Conservation (phyloP, 108 stramenopile species). For the Skeletonema grethae region DNA sequence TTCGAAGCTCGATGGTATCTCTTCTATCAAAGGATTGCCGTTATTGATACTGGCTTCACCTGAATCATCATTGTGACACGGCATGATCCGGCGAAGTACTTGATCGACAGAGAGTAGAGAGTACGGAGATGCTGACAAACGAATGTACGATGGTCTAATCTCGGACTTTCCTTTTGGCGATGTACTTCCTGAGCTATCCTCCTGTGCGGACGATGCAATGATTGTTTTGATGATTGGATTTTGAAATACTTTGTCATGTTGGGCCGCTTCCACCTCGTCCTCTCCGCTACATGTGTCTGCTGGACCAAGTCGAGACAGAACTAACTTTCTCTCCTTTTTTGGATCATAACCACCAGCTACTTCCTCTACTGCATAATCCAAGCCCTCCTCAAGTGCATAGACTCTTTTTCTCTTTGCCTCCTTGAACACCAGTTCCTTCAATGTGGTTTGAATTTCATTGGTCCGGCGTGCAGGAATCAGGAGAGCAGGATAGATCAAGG, state of each 20-base stretch:
- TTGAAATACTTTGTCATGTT: constrained; percentile 34
- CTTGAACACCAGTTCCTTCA: constrained; percentile 55
- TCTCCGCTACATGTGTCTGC: neutral
- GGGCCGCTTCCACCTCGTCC: constrained; percentile 3
- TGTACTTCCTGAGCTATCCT: neutral
- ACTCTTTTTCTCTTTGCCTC: constrained; percentile 70
- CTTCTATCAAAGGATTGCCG: constrained; percentile 29
- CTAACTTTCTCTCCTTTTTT: constrained; percentile 53
- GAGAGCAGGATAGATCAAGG: constrained; percentile 56
- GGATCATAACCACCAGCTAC: constrained; percentile 18
- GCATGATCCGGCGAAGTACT: constrained; percentile 71
- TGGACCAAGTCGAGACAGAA: constrained; percentile 36
- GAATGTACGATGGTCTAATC: constrained; percentile 27
- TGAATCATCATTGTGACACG: constrained; percentile 14
- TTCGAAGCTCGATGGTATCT: constrained; percentile 93
- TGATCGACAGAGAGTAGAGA: constrained; percentile 66
- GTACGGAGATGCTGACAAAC: constrained; percentile 27
- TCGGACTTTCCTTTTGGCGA: constrained; percentile 13
- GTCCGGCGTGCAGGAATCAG: constrained; percentile 67
- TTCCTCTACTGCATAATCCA: constrained; percentile 28
- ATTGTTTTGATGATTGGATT: constrained; percentile 27
- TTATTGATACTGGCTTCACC: neutral
- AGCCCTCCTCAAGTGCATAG: constrained; percentile 40
- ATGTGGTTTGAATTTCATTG: constrained; percentile 51
- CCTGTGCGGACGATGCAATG: constrained; percentile 1